Conservation (phyloP, 2,329 filamentous ascomycete species). For the Cylindrodendrum hubeiense region DNA sequence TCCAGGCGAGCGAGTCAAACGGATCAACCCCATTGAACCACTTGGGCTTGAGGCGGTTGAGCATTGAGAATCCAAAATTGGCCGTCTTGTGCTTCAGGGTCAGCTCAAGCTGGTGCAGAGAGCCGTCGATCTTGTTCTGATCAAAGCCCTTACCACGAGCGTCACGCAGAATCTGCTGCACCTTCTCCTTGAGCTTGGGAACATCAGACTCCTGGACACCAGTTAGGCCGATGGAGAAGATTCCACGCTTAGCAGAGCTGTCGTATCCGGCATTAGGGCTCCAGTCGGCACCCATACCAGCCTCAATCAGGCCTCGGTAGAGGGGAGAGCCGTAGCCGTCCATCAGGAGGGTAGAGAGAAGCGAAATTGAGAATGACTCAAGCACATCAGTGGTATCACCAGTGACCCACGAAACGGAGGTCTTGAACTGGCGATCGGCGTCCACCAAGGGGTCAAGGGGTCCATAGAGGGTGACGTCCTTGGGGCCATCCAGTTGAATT, state of each 20-base stretch:
- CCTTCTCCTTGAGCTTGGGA: constrained; percentile 78
- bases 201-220: constrained; percentile 89
- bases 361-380: constrained; percentile 87
- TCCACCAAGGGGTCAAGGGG: constrained; percentile 90
- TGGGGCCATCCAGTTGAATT: constrained; percentile 77
- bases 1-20: constrained; percentile 92
- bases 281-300: constrained; percentile 91
- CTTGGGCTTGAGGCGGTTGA: constrained; percentile 88
- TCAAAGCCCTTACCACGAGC: constrained; percentile 85
- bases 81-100: constrained; percentile 95
- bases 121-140: constrained; percentile 89
- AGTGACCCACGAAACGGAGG: constrained; percentile 92
- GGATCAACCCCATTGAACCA: constrained; percentile 98
- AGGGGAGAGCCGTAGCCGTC: constrained; percentile 96
- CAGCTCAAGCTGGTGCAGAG: constrained; percentile 94
- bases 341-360: constrained; percentile 86
- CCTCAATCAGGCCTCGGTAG: constrained; percentile 89
- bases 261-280: constrained; percentile 96
- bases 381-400: constrained; percentile 85
- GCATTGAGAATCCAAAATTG: constrained; percentile 90
- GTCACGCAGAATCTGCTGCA: constrained; percentile 79
- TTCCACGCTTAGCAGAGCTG: constrained; percentile 78
- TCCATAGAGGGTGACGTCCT: constrained; percentile 78
- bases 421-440: constrained; percentile 90
- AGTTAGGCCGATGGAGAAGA: constrained; percentile 91